Base-by-base conservation (phyloP, 257 asterid species). In the Solanum etuberosum region DNA sequence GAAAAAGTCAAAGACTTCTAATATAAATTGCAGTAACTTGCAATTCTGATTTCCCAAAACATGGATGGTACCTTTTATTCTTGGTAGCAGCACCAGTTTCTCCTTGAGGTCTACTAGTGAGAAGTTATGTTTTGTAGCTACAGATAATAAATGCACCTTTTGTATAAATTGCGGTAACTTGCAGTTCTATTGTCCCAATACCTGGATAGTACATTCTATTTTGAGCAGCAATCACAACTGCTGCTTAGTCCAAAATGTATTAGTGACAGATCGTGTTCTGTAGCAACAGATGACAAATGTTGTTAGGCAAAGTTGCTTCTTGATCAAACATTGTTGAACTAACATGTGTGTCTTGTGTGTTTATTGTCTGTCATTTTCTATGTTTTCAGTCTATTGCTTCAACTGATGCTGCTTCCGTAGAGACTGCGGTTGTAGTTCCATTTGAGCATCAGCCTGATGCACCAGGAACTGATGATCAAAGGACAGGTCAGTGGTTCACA, bases 401-500 rank as follows among this genome's bases (percentile, higher is more conserved):
- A 89, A 91, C 92, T 68, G 54, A 86, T 80, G 90, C 90, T 88
- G 94, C 91, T 90, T 91, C 93, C 48, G 29, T 89, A 68, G 90
- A 91, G 92, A 84, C 88, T 83, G 88, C 65, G n/a, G 72, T 59
- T 86, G 89, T 35, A 31, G 92, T 89, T 83, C 87, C 91, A 71
- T 87, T 90, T 7, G 91, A 87, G 87, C 90, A 90, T 90, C 93
- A 67, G 88, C 94, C 96, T 54, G 93, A 94, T 81, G 90, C 92
- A 67, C 93, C 96, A 13, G 95, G 91, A 88, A 91, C 89, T 86
- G 88, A 90, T 88, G 95, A 93, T 85, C 91, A 83, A 70, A 89
- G 91, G 82, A 89, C 92, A 93, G 98, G 99, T 95, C 83, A 90
- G 88, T 63, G 51, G 88, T 43, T 91, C 83, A 42, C 65, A 20